Percentiles rank a stretch among this genome's conserved stretches.
Conservation (phyloP, 2,329 filamentous ascomycete species). For the Claviceps pazoutovae region DNA sequence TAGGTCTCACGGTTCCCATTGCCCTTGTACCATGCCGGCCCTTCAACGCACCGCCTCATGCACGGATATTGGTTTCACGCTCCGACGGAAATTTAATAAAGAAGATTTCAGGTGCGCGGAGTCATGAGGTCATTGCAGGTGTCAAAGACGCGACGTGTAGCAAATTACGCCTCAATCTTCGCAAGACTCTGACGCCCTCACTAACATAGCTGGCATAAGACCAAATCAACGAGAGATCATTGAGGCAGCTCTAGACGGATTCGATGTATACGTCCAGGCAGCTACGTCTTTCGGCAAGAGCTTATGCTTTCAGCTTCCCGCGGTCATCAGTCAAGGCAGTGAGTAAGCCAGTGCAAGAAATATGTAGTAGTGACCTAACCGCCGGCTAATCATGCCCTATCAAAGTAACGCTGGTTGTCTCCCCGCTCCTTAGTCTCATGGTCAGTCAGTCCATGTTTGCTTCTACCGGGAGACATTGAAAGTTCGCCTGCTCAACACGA, state of each 20-base stretch:
- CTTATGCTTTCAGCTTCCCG: constrained; percentile 82
- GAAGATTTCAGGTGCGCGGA: constrained; percentile 49
- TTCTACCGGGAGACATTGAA: constrained; percentile 2
- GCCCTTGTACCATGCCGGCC: constrained; percentile 21
- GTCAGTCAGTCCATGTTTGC: constrained; percentile 25
- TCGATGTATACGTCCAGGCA: constrained; percentile 90
- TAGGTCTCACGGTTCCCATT: background rate
- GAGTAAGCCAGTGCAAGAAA: constrained; percentile 21
- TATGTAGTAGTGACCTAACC: background rate
- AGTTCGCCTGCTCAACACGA: background rate
- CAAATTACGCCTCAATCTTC: background rate
- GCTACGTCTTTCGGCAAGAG: constrained; percentile 87
- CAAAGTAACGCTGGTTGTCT: constrained; percentile 76
- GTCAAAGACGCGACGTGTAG: background rate
- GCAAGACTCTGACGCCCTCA: background rate
- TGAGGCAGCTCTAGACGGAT: constrained; percentile 59
- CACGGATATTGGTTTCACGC: constrained; percentile 59
- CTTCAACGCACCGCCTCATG: constrained; percentile 33
- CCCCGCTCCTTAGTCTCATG: constrained; percentile 81
- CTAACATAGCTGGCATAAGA: constrained; percentile 26
- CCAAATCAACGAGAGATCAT: constrained; percentile 84
- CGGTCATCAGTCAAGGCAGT: constrained; percentile 78
- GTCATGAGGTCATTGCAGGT: background rate
- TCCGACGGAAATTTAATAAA: constrained; percentile 62
- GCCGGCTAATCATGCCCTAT: constrained; percentile 4